Percentiles rank a stretch among this genome's conserved stretches.
These are phyloP conservation scores for Carnegiea gigantea DNA, from an alignment of 179 eudicot species.

Conservation along the genomic window DNA sequence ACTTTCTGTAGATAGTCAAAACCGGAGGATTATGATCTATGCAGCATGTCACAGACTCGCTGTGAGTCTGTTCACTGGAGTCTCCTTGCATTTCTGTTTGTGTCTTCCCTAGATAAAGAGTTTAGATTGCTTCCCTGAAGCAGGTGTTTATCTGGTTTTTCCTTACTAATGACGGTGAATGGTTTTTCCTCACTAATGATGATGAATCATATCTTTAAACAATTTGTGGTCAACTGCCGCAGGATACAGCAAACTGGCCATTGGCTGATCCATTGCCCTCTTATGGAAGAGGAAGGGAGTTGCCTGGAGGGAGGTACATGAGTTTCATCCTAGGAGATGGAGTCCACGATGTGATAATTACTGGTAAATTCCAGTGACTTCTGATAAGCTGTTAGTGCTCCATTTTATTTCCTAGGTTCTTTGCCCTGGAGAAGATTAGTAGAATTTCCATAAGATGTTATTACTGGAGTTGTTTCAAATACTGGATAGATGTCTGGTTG, in stretches of 20 bases:
- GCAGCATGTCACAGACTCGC: not conserved
- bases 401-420: not conserved
- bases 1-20: not conserved
- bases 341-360: constrained; percentile 78
- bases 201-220: not conserved
- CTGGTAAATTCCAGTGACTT: constrained; percentile 50
- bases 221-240: constrained; percentile 19
- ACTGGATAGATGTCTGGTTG: not conserved
- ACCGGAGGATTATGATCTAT: not conserved
- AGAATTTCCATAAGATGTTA: not conserved
- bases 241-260: constrained; percentile 80
- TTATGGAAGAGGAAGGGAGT: constrained; percentile 89
- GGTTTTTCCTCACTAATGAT: not conserved
- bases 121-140: not conserved
- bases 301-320: constrained; percentile 61
- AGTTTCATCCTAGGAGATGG: constrained; percentile 83
- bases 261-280: constrained; percentile 83
- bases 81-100: not conserved
- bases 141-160: not conserved
- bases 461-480: not conserved
- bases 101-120: not conserved
- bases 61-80: not conserved
- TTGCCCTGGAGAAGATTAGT: not conserved
- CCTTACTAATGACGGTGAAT: not conserved
- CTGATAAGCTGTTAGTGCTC: not conserved